These are phyloP conservation scores for Stipa capillata DNA, from an alignment of 176 grass and related monocot species.

Conservation along the genomic window DNA sequence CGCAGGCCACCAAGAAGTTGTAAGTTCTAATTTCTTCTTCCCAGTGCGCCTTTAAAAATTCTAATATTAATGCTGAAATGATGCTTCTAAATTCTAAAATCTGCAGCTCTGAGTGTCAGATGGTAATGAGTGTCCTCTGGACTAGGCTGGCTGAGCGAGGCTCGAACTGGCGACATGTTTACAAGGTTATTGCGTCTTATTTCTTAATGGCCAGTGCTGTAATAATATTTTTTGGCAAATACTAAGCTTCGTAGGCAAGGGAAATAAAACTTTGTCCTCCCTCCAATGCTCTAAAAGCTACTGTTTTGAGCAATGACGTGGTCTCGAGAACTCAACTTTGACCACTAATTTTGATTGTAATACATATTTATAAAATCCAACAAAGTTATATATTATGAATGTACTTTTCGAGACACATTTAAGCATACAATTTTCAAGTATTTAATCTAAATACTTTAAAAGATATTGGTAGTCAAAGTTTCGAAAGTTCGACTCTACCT, in stretches of 20 bases:
- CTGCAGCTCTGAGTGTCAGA: slow-evolving; percentile 75
- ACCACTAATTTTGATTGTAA: no score
- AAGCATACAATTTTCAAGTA: no score
- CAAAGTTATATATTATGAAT: no score
- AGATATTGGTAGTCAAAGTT: no score
- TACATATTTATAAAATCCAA: no score
- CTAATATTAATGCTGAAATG: no score
- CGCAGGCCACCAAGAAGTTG: slow-evolving; percentile 80
- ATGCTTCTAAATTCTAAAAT: slow-evolving; percentile 33
- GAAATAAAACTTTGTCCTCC: background rate
- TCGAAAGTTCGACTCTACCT: no score
- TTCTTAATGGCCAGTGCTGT: background rate
- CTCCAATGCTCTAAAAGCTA: no score
- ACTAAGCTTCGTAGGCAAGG: background rate
- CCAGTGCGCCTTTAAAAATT: background rate
- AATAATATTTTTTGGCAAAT: background rate
- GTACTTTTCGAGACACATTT: no score
- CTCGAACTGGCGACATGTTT: slow-evolving; percentile 85
- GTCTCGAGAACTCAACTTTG: no score
- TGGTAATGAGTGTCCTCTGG: slow-evolving; percentile 98
- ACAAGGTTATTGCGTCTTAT: slow-evolving; percentile 48
- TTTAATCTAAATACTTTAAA: no score
- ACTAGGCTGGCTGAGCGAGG: slow-evolving; percentile 66
- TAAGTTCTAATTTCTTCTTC: slow-evolving; percentile 18
- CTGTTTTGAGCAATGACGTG: no score